Percentiles rank a stretch among this genome's conserved stretches.
phyloP scores from a whole-genome alignment of 192 early-diverging fungal species.

The Backusella psychrophila region DNA sequence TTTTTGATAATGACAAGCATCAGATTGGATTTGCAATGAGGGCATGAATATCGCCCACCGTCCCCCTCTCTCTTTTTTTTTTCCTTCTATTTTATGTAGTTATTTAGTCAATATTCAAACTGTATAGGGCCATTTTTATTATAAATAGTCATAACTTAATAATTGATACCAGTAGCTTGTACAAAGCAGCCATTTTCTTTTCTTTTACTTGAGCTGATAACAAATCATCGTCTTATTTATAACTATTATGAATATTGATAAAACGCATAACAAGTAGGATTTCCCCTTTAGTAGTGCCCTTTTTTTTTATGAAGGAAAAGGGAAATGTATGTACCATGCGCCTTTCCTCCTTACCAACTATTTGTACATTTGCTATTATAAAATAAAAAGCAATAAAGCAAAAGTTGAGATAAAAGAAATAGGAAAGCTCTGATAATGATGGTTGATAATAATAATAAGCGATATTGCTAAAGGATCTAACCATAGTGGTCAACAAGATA shows the following conservation, averaged over 20 bases:
- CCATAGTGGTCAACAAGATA: no score
- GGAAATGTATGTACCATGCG: background rate
- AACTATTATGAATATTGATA: background rate
- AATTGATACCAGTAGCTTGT: no score
- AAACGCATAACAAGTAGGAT: no score
- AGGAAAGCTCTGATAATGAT: no score
- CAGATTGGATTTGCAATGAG: constrained; percentile 24
- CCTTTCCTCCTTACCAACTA: background rate
- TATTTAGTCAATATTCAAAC: background rate
- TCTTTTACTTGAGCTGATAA: no score
- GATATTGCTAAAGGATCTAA: background rate
- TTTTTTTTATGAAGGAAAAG: background rate
- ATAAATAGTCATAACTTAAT: no score
- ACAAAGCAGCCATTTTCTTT: no score
- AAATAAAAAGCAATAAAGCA: no score
- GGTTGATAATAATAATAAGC: no score
- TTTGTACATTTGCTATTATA: background rate
- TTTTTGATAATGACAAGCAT: constrained; percentile 29
- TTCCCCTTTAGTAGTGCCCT: background rate
- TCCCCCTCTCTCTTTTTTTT: background rate
- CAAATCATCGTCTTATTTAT: no score
- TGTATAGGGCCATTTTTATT: background rate
- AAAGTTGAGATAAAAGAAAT: no score
- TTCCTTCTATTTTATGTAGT: background rate
- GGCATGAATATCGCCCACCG: background rate